These are phyloP conservation scores for Boletus sp. DNA, from an alignment of 768 basidiomycete species.

Conservation along the genomic window DNA sequence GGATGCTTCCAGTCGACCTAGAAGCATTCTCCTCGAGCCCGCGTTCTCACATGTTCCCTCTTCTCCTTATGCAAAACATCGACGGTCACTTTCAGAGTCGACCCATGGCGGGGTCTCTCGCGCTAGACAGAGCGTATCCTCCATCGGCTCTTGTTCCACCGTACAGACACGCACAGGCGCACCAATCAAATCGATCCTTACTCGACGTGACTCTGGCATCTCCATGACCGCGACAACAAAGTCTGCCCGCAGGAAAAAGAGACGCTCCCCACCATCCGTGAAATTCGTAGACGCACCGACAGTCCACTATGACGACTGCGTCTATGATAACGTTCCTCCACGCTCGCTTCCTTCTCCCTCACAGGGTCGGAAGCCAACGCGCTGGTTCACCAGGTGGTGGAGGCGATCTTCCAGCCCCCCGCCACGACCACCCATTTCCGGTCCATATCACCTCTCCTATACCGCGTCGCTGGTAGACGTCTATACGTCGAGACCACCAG, in stretches of 20 bases:
- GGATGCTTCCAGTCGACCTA: constrained; percentile 16
- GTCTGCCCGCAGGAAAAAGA: constrained; percentile 27
- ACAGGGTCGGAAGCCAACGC: constrained; percentile 1
- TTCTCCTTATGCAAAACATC: constrained; percentile 19
- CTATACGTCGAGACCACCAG: constrained; percentile 12
- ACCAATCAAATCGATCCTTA: constrained; percentile 56
- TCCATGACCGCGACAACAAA: constrained; percentile 38
- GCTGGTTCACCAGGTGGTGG: constrained; percentile 32
- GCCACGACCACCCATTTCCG: constrained; percentile 31
- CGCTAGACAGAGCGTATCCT: constrained; percentile 39
- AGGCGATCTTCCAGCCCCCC: constrained; percentile 17
- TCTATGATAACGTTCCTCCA: constrained; percentile 12
- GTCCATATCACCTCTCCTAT: constrained; percentile 30
- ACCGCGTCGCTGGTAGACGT: constrained; percentile 34
- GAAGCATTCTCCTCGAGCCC: constrained; percentile 31
- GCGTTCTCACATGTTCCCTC: constrained; percentile 7
- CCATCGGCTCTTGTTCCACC: constrained; percentile 35
- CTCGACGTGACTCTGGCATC: constrained; percentile 48
- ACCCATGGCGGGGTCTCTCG: constrained; percentile 21
- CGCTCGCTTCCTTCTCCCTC: constrained; percentile 16
- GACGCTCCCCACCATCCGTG: constrained; percentile 47
- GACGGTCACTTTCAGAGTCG: constrained; percentile 20
- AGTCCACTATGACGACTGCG: constrained; percentile 44
- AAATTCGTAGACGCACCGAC: constrained; percentile 70
- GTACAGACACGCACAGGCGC: constrained; percentile 18